Base-by-base conservation (phyloP, 345 rosid genomes). In the Populus alba region DNA sequence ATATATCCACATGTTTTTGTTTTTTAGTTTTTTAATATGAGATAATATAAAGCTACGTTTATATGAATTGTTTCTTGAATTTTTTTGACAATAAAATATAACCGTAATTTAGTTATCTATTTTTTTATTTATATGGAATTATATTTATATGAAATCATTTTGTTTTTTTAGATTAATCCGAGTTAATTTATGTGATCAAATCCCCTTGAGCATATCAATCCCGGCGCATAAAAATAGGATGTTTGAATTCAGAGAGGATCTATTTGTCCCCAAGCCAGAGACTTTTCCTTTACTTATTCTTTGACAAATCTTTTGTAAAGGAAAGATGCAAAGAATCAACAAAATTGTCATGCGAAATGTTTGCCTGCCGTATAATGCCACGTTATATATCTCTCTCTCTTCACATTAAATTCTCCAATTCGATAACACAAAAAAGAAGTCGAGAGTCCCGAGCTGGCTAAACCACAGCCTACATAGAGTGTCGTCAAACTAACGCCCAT, bases 281-380 rank as follows among this genome's bases (percentile, higher is more conserved):
- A n/a, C 20, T 23, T 51, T 80, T 53, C n/a, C 33, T 66, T 68
- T 70, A 65, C 63, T 25, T 70, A 77, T 68, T 77, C 78, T 72
- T 59, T 37, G 45, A 59, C 70, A 68, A 69, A 69, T 23, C 68
- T 39, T 39, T 17, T 70, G 43, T n/a, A 69, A 29, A 35, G 66
- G 23, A 74, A 57, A 66, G 70, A 61, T 62, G 80, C 49, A 23
- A 55, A 38, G 8, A 37, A 5, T 37, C 39, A 6, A 37, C 39
- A 37, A 37, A 61, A 53, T 41, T 25, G 51, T 59, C 75, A 18
- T 70, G 38, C 22, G 38, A 23, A 23, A 18, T 17, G 25, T 49
- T 33, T 12, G 11, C 22, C 12, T 8, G 35, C 51, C n/a, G n/a
- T 6, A 45, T 25, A 61, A 49, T 81, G 77, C 74, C 55, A 71